These are phyloP conservation scores for Ophiocordyceps camponoti-leonardi DNA, from an alignment of 2,329 filamentous ascomycete species.

Conservation along the genomic window DNA sequence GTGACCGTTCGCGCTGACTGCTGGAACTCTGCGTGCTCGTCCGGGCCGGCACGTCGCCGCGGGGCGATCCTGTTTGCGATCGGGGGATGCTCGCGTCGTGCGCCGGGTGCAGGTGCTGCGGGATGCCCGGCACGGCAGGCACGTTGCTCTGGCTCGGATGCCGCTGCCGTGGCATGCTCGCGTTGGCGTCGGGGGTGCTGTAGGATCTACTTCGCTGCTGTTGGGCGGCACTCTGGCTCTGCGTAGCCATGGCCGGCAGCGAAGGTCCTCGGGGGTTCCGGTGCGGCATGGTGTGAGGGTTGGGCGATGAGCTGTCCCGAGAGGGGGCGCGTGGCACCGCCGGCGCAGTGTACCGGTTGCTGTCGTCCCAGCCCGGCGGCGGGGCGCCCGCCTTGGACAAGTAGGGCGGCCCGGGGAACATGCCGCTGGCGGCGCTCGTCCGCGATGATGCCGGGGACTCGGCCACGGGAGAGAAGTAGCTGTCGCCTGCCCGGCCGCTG, in stretches of 20 bases:
- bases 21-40: constrained; percentile 56
- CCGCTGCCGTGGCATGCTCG: constrained; percentile 37
- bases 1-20: constrained; percentile 42
- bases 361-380: constrained; percentile 53
- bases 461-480: constrained; percentile 79
- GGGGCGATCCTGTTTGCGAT: constrained; percentile 69
- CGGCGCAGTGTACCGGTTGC: constrained; percentile 74
- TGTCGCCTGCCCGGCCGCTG: constrained; percentile 47
- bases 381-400: constrained; percentile 55
- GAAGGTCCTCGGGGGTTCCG: constrained; percentile 62
- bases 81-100: constrained; percentile 52
- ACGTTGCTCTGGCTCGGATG: constrained; percentile 38
- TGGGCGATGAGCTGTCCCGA: constrained; percentile 52
- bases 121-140: constrained; percentile 61
- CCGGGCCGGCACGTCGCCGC: constrained; percentile 47
- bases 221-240: constrained; percentile 36
- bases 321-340: constrained; percentile 71
- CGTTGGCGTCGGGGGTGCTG: constrained; percentile 88
- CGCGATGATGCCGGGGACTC: constrained; percentile 66
- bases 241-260: constrained; percentile 51
- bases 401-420: constrained; percentile 40
- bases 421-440: constrained; percentile 57
- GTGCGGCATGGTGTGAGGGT: constrained; percentile 43
- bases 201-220: constrained; percentile 74
- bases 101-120: constrained; percentile 45